Evolutionary conservation across 768 basidiomycete species (phyloP).

Genomic region (Boletales sp.): DNA sequence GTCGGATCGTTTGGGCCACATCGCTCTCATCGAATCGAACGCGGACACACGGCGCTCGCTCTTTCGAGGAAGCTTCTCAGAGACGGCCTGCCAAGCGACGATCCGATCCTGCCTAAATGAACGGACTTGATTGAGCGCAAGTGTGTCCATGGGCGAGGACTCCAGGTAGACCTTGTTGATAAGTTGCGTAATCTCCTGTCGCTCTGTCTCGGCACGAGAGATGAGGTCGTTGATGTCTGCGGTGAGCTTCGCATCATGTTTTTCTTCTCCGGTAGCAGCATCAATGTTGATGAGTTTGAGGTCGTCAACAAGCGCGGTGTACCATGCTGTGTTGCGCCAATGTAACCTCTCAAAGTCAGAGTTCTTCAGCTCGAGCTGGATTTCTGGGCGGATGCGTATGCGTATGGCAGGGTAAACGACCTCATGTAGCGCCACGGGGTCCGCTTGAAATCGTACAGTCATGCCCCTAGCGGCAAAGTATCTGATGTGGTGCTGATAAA

Average conservation of each 20-base stretch:
- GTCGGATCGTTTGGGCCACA: conserved; percentile 66
- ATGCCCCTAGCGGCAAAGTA: conserved; percentile 84
- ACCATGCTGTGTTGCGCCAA: conserved; percentile 69
- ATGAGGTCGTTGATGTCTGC: conserved; percentile 66
- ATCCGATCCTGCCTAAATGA: conserved; percentile 89
- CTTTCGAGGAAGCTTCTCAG: conserved; percentile 72
- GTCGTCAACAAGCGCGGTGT: conserved; percentile 70
- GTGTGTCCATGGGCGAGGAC: conserved; percentile 76
- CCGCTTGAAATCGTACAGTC: conserved; percentile 86
- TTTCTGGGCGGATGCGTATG: conserved; percentile 82
- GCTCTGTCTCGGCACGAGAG: conserved; percentile 68
- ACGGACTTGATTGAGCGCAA: conserved; percentile 83
- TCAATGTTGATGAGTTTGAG: conserved; percentile 75
- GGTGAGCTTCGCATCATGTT: conserved; percentile 59
- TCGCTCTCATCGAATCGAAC: conserved; percentile 66
- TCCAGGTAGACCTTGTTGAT: conserved; percentile 81
- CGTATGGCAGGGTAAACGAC: conserved; percentile 85
- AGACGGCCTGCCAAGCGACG: conserved; percentile 95
- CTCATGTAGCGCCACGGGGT: conserved; percentile 79
- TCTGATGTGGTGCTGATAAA: conserved; percentile 88
- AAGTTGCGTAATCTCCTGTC: conserved; percentile 64
- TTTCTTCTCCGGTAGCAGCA: conserved; percentile 74
- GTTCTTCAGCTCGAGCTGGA: conserved; percentile 87
- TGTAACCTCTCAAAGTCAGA: conserved; percentile 79
- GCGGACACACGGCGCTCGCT: conserved; percentile 54